Percentiles rank a stretch among this genome's conserved stretches.
Conservation (phyloP, 164 flowering plant species). For the Taxillus chinensis region DNA sequence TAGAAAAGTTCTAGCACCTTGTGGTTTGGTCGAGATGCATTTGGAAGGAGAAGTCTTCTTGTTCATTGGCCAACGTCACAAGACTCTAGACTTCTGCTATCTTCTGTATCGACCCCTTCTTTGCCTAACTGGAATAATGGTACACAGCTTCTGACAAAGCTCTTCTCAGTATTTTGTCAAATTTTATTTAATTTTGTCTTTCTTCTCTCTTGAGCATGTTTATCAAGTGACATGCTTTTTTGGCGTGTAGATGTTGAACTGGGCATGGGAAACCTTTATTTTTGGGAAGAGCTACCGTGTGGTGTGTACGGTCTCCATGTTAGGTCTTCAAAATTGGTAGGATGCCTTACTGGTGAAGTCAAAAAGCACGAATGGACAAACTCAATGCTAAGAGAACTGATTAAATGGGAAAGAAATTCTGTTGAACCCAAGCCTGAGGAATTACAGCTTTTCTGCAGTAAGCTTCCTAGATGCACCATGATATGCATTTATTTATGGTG, state of each 20-base stretch:
- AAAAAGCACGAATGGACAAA: constrained; percentile 68
- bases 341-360: constrained; percentile 35
- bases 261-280: constrained; percentile 21
- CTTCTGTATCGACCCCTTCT: constrained; percentile 72
- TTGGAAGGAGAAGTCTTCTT: constrained; percentile 94
- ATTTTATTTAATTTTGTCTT: too few species aligned
- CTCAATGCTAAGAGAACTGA: constrained; percentile 37
- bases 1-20: constrained; percentile 66
- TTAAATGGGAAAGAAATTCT: constrained; percentile 68
- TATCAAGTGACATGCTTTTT: neutral
- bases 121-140: constrained; percentile 27
- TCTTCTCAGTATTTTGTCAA: neutral
- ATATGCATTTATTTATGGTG: constrained; percentile 11
- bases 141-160: constrained; percentile 13
- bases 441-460: constrained; percentile 1
- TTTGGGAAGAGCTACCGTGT: constrained; percentile 95
- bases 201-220: too few species aligned
- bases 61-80: constrained; percentile 84
- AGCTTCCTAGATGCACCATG: constrained; percentile 5
- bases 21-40: constrained; percentile 98
- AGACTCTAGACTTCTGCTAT: constrained; percentile 62
- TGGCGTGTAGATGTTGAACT: constrained; percentile 32
- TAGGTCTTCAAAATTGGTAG: constrained; percentile 16
- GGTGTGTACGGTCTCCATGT: constrained; percentile 64
- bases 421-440: constrained; percentile 46